These are phyloP conservation scores for Medicago lupulina DNA, from an alignment of 306 rosid species.

Conservation along the genomic window DNA sequence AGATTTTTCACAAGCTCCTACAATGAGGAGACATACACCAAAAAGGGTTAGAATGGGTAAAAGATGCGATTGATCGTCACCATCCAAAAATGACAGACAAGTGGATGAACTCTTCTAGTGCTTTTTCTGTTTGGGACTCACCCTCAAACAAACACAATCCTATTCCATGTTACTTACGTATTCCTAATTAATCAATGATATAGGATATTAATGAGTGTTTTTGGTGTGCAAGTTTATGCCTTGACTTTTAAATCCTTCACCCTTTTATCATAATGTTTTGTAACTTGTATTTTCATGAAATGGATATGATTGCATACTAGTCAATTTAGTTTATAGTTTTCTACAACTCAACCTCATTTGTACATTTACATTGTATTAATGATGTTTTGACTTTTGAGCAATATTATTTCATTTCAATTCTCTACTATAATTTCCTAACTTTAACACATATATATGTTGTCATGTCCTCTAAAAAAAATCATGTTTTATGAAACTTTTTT, in stretches of 20 bases:
- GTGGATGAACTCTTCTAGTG: conserved; percentile 66
- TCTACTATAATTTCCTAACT: too few relatives aligned
- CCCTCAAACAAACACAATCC: conserved; percentile 40
- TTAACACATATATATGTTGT: too few relatives aligned
- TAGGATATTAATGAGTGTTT: too few relatives aligned
- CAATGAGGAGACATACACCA: conserved; percentile 59
- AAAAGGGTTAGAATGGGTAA: conserved; percentile 67
- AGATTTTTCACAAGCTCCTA: conserved; percentile 64
- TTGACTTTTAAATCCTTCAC: too few relatives aligned
- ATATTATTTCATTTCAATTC: too few relatives aligned
- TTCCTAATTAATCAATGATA: conserved; percentile 34
- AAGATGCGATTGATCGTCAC: conserved; percentile 64
- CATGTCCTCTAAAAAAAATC: too few relatives aligned
- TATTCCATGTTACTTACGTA: conserved; percentile 53
- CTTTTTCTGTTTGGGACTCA: conserved; percentile 71
- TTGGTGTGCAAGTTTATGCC: too few relatives aligned
- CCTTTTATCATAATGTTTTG: neutral
- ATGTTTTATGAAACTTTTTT: too few relatives aligned
- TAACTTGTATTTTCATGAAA: neutral
- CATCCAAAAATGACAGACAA: conserved; percentile 57
- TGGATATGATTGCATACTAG: neutral
- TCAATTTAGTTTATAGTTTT: neutral
- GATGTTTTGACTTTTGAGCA: neutral
- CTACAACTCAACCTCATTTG: neutral
- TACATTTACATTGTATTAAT: neutral